Evolutionary conservation across 2,329 filamentous ascomycete genomes (phyloP).

Genomic region (Hawksworthiomyces lignivorus): DNA sequence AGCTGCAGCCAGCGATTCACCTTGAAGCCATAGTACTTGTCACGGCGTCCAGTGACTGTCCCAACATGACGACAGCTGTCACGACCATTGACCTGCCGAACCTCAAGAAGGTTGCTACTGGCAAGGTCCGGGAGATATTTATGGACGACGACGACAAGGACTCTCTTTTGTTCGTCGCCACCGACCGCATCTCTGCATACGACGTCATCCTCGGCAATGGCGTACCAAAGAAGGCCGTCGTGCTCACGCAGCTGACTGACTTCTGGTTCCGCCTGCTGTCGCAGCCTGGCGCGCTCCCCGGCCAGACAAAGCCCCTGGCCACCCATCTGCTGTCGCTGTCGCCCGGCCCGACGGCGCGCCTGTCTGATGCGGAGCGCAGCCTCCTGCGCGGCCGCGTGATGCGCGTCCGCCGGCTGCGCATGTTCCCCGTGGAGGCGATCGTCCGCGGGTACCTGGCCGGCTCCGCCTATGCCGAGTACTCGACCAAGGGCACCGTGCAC

Average conservation of each 20-base stretch:
- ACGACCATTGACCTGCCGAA: conserved; percentile 22
- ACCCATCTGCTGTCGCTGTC: conserved; percentile 44
- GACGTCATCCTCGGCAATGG: conserved; percentile 80
- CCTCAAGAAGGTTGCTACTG: conserved; percentile 24
- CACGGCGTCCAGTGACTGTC: no score
- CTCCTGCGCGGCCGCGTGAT: conserved; percentile 61
- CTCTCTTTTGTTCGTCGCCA: conserved; percentile 24
- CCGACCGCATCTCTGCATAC: conserved; percentile 90
- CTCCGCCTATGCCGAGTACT: conserved; percentile 72
- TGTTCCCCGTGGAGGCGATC: conserved; percentile 75
- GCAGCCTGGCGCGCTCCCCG: conserved; percentile 31
- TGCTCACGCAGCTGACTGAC: conserved; percentile 39
- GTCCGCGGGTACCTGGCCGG: conserved; percentile 89
- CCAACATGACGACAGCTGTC: conserved; percentile 14
- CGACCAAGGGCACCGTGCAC: conserved; percentile 67
- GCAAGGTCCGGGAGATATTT: conserved; percentile 25
- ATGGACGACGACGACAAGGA: conserved; percentile 15
- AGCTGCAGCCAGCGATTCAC: no score
- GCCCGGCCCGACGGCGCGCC: conserved; percentile 24
- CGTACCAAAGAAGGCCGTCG: conserved; percentile 45
- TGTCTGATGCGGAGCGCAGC: conserved; percentile 36
- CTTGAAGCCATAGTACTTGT: no score
- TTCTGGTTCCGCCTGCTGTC: conserved; percentile 48
- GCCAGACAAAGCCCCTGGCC: conserved; percentile 25
- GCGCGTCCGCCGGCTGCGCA: conserved; percentile 64